These are phyloP conservation scores for Gymnopilus dilepis DNA, from an alignment of 768 basidiomycete species.

Conservation along the genomic window DNA sequence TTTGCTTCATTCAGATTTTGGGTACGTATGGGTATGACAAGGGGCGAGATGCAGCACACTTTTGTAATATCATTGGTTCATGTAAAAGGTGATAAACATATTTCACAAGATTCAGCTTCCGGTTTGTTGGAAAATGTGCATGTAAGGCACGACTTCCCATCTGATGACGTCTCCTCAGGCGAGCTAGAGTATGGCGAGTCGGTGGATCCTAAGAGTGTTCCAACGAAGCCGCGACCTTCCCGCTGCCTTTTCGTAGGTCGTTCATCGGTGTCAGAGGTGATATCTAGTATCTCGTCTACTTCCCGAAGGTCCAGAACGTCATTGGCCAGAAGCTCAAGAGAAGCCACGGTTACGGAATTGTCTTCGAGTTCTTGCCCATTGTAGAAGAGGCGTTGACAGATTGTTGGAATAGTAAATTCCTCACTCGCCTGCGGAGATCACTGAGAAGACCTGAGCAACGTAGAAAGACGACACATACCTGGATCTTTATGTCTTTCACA, in stretches of 20 bases:
- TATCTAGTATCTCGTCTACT: conserved; percentile 63
- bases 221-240: conserved; percentile 74
- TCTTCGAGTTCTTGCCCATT: conserved; percentile 67
- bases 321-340: conserved; percentile 56
- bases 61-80: conserved; percentile 23
- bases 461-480: conserved; percentile 46
- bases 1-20: conserved; percentile 10
- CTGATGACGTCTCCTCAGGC: conserved; percentile 28
- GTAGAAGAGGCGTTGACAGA: conserved; percentile 75
- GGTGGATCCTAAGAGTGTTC: conserved; percentile 63
- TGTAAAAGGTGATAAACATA: conserved; percentile 51
- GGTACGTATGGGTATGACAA: conserved; percentile 6
- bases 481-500: conserved; percentile 79
- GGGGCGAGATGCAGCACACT: conserved; percentile 2
- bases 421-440: conserved; percentile 56
- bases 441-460: not conserved
- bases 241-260: conserved; percentile 45
- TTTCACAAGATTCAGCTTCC: conserved; percentile 46
- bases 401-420: conserved; percentile 69
- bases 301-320: conserved; percentile 72
- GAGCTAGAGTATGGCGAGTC: conserved; percentile 33
- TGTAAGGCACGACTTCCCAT: conserved; percentile 49
- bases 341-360: conserved; percentile 60
- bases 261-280: conserved; percentile 56
- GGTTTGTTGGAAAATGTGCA: conserved; percentile 66